These are phyloP conservation scores for Penicillium goetzii DNA, from an alignment of 495 filamentous ascomycete species.

Conservation along the genomic window DNA sequence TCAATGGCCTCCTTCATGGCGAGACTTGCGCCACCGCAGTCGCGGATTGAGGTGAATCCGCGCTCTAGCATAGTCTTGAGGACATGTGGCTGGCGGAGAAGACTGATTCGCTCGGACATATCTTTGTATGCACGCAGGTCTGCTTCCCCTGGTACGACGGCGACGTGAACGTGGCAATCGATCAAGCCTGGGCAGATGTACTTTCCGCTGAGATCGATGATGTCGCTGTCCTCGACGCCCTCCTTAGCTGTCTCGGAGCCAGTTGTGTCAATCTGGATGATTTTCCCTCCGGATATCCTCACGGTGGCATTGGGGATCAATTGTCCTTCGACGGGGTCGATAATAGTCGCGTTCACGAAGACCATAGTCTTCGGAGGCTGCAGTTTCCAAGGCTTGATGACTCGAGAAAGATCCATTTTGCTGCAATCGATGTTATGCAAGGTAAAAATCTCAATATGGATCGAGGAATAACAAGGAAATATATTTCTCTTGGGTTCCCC, in stretches of 20 bases:
- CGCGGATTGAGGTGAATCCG: conserved; percentile 57
- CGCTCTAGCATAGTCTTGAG: conserved; percentile 50
- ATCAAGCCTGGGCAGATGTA: conserved; percentile 60
- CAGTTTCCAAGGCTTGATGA: conserved; percentile 41
- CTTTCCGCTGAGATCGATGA: conserved; percentile 47
- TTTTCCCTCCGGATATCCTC: conserved; percentile 30
- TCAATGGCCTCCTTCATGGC: conserved; percentile 53
- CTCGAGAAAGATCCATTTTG: conserved; percentile 24
- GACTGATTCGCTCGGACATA: conserved; percentile 25
- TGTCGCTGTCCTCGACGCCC: conserved; percentile 2
- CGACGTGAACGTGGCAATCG: conserved; percentile 62
- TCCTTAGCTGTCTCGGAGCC: background rate
- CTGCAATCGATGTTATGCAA: background rate
- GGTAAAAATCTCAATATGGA: too few relatives aligned
- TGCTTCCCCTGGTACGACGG: conserved; percentile 46
- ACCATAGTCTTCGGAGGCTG: conserved; percentile 26
- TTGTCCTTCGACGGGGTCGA: conserved; percentile 34
- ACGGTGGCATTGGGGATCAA: conserved; percentile 32
- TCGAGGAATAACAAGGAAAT: background rate
- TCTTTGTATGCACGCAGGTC: conserved; percentile 30
- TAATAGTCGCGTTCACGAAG: conserved; percentile 37
- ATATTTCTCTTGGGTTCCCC: background rate
- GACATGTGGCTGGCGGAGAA: conserved; percentile 23
- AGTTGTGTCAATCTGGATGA: conserved; percentile 23
- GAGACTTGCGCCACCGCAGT: conserved; percentile 53